A percentile compares a stretch with the other conserved stretches of the same genome.
These are phyloP conservation scores for Globisporangium middletonii DNA, from an alignment of 352 stramenopile species.

Conservation along the genomic window DNA sequence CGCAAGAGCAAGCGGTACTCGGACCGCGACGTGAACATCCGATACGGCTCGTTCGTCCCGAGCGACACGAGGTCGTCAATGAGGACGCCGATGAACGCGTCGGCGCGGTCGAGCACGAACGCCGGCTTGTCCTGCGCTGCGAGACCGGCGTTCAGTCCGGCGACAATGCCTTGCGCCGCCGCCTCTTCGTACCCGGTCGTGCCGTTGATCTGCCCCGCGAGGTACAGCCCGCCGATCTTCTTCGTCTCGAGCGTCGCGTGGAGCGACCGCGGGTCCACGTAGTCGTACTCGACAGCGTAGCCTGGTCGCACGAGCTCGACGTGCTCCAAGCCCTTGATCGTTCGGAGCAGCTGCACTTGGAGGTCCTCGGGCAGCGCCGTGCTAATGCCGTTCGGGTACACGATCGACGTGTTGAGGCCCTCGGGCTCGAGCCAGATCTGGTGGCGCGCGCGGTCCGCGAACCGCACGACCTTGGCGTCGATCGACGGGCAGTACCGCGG, in stretches of 20 bases:
- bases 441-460: constrained; percentile 67
- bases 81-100: constrained; percentile 97
- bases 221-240: constrained; percentile 88
- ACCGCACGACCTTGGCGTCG: constrained; percentile 93
- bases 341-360: constrained; percentile 93
- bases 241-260: constrained; percentile 95
- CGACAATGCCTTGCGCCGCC: constrained; percentile 95
- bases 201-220: constrained; percentile 98
- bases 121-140: constrained; percentile 45
- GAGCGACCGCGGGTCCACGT: constrained; percentile 92
- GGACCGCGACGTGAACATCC: constrained; percentile 98
- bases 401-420: constrained; percentile 93
- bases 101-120: constrained; percentile 92
- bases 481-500: constrained; percentile 97
- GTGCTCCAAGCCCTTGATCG: constrained; percentile 94
- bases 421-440: constrained; percentile 98
- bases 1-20: constrained; percentile 87
- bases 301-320: constrained; percentile 94
- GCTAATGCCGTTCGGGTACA: constrained; percentile 98
- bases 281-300: constrained; percentile 99
- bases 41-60: constrained; percentile 96
- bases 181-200: constrained; percentile 99
- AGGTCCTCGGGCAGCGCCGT: constrained; percentile 90
- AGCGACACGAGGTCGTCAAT: constrained; percentile 98
- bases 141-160: constrained; percentile 94